Base-by-base conservation (phyloP, 495 filamentous ascomycete genomes). In the Hypomontagnella monticulosa region DNA sequence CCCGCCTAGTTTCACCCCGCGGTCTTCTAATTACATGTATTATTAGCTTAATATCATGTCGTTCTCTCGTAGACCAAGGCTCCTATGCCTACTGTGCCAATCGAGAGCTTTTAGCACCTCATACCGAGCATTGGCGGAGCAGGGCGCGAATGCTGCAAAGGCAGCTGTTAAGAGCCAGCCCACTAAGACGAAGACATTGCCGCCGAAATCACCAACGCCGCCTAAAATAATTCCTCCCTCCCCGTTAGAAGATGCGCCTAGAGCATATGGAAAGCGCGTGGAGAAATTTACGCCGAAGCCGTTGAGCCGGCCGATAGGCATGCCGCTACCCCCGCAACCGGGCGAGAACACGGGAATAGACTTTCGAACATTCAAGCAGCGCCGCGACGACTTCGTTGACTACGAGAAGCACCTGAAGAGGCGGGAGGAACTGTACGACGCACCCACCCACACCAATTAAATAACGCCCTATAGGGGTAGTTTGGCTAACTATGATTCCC, bases 321-420 rank as follows among this genome's bases (percentile, higher is more conserved):
- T 95, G 50, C 73, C 78, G 5, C 71, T 83, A n/a, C 88, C 92
- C 0, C 95, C 95, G 0, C 61, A 78, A 33, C 80, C 87, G 30
- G 93, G 91, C 44, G 84, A 97, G 71, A 98, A 97, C 72, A 88
- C 84, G 11, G 92, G 93, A 11, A 72, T 90, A 63, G 93, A 97
- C 66, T 32, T 46, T 3, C 87, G 93, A 14, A 83, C 88, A 7
- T 77, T 87, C 69, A 78, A 81, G 41, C 78, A 97, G 76, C 85
- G 87, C 37, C 83, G 91, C 14, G 89, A 91, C 43, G 93, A 97
- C 67, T 91, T 94, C 66, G 86, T 91, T 43, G 81, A 97, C 73
- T 93, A 91, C 63, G 89, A 97, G 30, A 91, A 90, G 70, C 92
- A 97, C 74, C 76, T 96, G 4, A 81, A 80, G 57, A 85, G 85